Evolutionary conservation across 495 filamentous ascomycete species (phyloP).

Genomic region (Aspergillus affinis): DNA sequence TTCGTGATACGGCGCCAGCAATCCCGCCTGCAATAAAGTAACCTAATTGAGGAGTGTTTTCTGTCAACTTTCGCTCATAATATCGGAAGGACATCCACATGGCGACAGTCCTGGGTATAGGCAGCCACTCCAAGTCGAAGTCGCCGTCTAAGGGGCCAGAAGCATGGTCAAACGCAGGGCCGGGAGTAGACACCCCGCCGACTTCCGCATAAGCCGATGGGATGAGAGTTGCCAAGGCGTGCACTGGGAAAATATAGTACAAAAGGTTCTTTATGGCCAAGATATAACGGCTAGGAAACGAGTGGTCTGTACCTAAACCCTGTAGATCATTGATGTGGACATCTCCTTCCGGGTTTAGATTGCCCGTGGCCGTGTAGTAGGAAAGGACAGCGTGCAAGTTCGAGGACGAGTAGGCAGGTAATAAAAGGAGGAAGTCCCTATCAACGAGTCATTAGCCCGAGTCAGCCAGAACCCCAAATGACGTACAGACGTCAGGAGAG

Average conservation of each 20-base stretch:
- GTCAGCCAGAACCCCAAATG: conserved; percentile 3
- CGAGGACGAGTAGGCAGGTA: conserved; percentile 67
- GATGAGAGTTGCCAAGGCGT: conserved; percentile 39
- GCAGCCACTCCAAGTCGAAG: conserved; percentile 45
- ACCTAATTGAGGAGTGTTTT: conserved; percentile 72
- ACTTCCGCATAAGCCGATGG: conserved; percentile 42
- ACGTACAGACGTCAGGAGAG: not conserved
- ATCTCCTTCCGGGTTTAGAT: conserved; percentile 91
- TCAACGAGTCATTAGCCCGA: conserved; percentile 21
- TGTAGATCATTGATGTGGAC: conserved; percentile 88
- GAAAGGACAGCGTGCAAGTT: conserved; percentile 82
- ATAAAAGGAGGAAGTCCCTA: conserved; percentile 94
- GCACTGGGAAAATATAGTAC: conserved; percentile 42
- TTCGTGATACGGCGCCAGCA: conserved; percentile 88
- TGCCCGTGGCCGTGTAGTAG: conserved; percentile 88
- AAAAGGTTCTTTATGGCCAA: conserved; percentile 39
- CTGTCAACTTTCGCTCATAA: conserved; percentile 60
- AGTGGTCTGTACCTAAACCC: conserved; percentile 86
- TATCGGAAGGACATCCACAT: conserved; percentile 50
- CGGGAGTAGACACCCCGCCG: conserved; percentile 23
- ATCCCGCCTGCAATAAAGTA: conserved; percentile 96
- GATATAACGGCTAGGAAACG: conserved; percentile 61
- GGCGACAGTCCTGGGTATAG: conserved; percentile 45
- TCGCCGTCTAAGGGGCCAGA: conserved; percentile 36
- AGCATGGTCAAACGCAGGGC: conserved; percentile 30